Base-by-base conservation (phyloP, 2,329 filamentous ascomycete genomes). In the Aspergillus thermomutatus region DNA sequence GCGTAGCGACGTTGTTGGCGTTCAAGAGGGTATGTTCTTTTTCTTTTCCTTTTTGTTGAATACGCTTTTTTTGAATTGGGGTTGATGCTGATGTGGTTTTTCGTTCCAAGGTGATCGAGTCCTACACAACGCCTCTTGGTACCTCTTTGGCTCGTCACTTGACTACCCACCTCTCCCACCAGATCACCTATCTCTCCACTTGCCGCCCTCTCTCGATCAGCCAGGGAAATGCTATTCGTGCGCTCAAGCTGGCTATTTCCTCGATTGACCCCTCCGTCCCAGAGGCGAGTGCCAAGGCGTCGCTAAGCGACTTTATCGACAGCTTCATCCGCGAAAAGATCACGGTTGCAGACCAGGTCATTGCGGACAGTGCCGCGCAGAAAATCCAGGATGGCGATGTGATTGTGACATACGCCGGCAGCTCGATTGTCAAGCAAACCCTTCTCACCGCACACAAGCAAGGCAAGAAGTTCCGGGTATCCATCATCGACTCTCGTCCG, bases 181-280 rank as follows among this genome's bases (percentile, higher is more conserved):
- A 99, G 75, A 97, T 99, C 69, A 92, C 95, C 63, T 97, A 95
- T 70, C 83, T 99, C 59, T 90, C 91, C 58, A 91, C 91, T 64
- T 97, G 92, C 70, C 87, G 94, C n/a, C 92, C 94, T 34, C 90
- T 99, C 77, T 95, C 91, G 64, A 94, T 96, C 75, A 91, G 91
- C 60, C 96, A 97, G 87, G 94, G 94, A 59, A 99, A 97, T 73
- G 92, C 92, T 37, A 96, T 99, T 70, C 86, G 94, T 54, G 93
- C 92, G 82, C 83, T 99, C 50, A 99, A 99, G 79, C 85, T 96
- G 49, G 86, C 91, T 68, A 93, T 99, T 70, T 89, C 91, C 67
- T 91, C 91, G 65, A 87, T 97, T 57, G 92, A 97, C 67, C 91
- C 93, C 43, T 89, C 92, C 65, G 84, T 88, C 1, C 86, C 90